Conservation (phyloP, 2,329 filamentous ascomycete species). For the Curvularia sp. region DNA sequence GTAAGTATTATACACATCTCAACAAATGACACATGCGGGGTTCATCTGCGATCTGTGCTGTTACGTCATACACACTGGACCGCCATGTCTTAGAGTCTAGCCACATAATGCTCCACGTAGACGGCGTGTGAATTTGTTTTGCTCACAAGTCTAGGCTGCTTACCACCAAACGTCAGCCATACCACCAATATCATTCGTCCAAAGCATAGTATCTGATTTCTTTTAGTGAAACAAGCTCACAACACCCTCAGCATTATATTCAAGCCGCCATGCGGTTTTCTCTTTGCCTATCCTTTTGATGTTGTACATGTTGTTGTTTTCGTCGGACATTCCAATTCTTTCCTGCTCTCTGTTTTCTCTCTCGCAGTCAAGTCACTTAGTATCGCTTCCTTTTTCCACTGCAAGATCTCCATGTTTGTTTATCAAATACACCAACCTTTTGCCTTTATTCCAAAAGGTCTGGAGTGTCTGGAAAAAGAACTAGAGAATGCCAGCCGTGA, state of each 20-base stretch:
- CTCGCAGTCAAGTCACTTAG: too few relatives aligned
- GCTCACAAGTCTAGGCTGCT: background rate
- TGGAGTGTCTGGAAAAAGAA: too few relatives aligned
- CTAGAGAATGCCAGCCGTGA: too few relatives aligned
- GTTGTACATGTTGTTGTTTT: background rate
- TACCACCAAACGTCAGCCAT: background rate
- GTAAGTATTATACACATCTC: background rate
- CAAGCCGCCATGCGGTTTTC: background rate
- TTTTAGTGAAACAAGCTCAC: background rate
- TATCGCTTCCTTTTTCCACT: too few relatives aligned
- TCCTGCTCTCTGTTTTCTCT: background rate
- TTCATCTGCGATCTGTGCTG: background rate
- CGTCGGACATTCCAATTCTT: background rate
- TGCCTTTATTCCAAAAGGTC: too few relatives aligned
- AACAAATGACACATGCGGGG: constrained; percentile 1
- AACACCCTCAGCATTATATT: too few relatives aligned
- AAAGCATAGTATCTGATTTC: background rate
- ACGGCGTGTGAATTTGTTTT: background rate
- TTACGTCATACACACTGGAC: constrained; percentile 3
- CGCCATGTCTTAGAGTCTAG: background rate
- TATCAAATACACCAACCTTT: too few relatives aligned
- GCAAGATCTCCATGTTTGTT: too few relatives aligned
- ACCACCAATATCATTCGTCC: background rate
- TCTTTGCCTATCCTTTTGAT: background rate
- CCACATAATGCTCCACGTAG: background rate